Evolutionary conservation across 2,329 filamentous ascomycete genomes (phyloP).

Genomic region (Aspergillus versicolor): DNA sequence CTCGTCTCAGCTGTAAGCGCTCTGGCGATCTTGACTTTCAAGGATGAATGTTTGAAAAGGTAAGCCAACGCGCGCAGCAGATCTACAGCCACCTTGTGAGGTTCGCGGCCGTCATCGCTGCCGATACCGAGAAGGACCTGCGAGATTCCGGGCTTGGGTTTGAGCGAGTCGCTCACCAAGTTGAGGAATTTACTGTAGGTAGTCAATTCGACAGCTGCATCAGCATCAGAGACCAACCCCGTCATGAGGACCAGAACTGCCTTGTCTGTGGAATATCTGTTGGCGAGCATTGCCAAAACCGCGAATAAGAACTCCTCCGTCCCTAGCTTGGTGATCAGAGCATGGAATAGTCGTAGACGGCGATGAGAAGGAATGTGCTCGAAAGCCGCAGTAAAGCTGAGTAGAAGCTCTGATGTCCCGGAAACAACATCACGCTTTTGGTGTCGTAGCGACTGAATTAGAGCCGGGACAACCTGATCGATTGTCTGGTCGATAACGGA

Average conservation of each 20-base stretch:
- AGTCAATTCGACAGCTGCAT: conserved; percentile 69
- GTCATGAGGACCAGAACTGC: conserved; percentile 72
- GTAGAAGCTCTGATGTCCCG: conserved; percentile 83
- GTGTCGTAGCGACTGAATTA: conserved; percentile 80
- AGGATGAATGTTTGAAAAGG: conserved; percentile 41
- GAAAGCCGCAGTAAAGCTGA: conserved; percentile 94
- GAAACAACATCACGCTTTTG: conserved; percentile 74
- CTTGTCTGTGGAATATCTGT: conserved; percentile 78
- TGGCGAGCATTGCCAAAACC: conserved; percentile 83
- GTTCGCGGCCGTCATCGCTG: conserved; percentile 48
- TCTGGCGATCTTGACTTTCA: conserved; percentile 40
- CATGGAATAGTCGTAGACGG: conserved; percentile 76
- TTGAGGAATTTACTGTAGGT: conserved; percentile 75
- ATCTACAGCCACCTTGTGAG: conserved; percentile 41
- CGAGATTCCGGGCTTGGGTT: conserved; percentile 71
- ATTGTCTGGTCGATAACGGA: conserved; percentile 95
- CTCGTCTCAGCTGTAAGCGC: conserved; percentile 35
- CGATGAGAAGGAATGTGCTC: conserved; percentile 92
- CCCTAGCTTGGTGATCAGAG: conserved; percentile 81
- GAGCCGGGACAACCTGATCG: conserved; percentile 85
- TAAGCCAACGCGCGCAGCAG: conserved; percentile 43
- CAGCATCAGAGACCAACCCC: conserved; percentile 71
- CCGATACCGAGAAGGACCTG: conserved; percentile 66
- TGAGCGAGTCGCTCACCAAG: conserved; percentile 72
- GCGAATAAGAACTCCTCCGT: conserved; percentile 85